Evolutionary conservation across 345 rosid genomes (phyloP).

Genomic region (Passiflora organensis): DNA sequence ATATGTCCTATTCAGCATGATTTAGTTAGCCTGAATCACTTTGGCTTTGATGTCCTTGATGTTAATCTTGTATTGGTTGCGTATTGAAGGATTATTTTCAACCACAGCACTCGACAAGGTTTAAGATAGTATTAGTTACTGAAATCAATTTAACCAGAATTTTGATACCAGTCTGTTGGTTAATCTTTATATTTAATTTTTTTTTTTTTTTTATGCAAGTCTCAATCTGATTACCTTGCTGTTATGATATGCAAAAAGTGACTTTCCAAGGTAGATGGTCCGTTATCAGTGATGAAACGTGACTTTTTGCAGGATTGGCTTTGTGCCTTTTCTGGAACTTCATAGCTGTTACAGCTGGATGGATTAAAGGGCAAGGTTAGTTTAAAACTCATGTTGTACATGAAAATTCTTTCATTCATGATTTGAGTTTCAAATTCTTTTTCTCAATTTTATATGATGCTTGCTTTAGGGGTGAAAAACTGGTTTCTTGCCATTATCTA

Average conservation of each 20-base stretch:
- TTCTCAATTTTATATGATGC: not conserved
- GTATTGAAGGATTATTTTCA: no score
- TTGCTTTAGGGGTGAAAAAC: constrained; percentile 63
- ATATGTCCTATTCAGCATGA: no score
- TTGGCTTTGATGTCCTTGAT: no score
- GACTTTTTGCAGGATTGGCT: constrained; percentile 58
- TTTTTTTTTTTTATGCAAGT: no score
- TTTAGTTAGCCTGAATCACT: no score
- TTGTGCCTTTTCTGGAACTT: constrained; percentile 84
- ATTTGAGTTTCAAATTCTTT: not conserved
- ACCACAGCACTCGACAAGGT: no score
- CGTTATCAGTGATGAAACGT: not conserved
- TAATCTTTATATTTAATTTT: no score
- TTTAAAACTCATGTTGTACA: constrained; percentile 3
- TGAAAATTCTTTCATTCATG: not conserved
- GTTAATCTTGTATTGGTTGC: no score
- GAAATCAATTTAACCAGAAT: no score
- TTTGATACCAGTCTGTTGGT: no score
- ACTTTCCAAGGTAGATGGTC: not conserved
- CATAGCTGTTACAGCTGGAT: constrained; percentile 69
- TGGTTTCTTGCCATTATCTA: constrained; percentile 94
- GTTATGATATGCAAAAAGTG: not conserved
- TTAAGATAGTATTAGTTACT: no score
- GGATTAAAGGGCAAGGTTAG: constrained; percentile 83
- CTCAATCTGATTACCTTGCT: not conserved